A percentile compares a stretch with the other conserved stretches of the same genome.
Evolutionary conservation across 345 rosid genomes (phyloP).

Genomic region (Sonneratia alba): DNA sequence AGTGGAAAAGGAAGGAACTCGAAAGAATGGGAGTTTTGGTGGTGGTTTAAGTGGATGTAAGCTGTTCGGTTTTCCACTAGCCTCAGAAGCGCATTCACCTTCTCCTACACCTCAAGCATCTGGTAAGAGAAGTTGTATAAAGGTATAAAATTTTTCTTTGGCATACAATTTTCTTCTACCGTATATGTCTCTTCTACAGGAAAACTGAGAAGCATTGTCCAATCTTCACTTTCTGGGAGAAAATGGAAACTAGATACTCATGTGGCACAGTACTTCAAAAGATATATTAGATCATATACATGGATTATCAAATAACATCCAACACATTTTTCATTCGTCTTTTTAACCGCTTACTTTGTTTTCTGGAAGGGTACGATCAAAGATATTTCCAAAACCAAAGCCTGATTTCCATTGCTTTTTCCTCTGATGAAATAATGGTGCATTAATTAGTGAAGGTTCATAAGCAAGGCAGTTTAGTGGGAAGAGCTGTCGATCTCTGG

Average conservation of each 20-base stretch:
- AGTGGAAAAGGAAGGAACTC: conserved; percentile 26
- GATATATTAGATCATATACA: not conserved
- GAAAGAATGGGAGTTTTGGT: conserved; percentile 26
- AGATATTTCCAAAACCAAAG: not conserved
- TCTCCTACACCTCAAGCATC: conserved; percentile 43
- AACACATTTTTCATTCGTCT: not conserved
- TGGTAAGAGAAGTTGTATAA: conserved; percentile 85
- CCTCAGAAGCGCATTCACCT: conserved; percentile 31
- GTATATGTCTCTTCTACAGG: not conserved
- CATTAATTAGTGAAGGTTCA: conserved; percentile 50
- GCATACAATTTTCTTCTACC: not conserved
- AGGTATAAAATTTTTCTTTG: conserved; percentile 36
- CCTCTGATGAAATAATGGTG: not conserved
- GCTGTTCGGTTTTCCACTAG: conserved; percentile 74
- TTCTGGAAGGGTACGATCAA: not conserved
- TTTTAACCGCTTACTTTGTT: not conserved
- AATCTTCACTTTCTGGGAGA: not conserved
- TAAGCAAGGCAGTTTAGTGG: conserved; percentile 92
- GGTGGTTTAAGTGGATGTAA: conserved; percentile 51
- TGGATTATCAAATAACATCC: not conserved
- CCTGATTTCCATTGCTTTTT: not conserved
- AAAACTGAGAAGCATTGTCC: not conserved
- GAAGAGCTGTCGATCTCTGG: conserved; percentile 83
- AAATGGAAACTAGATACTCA: not conserved
- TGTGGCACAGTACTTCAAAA: not conserved